Evolutionary conservation across 106 monocot species (phyloP), one percentile per base, ranked within the genome.

Genomic region (Dendrobium catenatum): DNA sequence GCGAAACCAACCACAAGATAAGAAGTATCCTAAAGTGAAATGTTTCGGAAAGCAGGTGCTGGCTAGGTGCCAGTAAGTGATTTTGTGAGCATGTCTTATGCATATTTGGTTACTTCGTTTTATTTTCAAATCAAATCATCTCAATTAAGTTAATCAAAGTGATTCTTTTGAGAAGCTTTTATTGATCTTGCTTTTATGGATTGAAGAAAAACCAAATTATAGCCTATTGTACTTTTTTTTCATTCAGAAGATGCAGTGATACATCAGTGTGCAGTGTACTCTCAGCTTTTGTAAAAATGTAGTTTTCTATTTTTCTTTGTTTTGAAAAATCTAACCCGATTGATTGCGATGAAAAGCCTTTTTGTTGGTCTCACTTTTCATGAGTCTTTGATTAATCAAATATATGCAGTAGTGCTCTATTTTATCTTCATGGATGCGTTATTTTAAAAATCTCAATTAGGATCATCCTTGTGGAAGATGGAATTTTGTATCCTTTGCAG

Each of bases 291-390:
- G 24, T 7, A 66, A 27, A 66, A 66, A 51, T 11, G 15, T 51
- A 13, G 16, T 16, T 3, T 70, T 33, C 4, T 70, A 15, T 70
- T 29, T 33, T 33, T 9, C 6, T 27, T 68, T 68, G 26, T 68
- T 68, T 70, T 70, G 70, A 70, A 37, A 70, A 70, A 37, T 24
- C 15, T 70, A 70, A 70, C 70, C 70, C 16, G 37, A 70, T 29
- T 70, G 70, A 70, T 70, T 70, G 15, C 70, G 33, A 33, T 31
- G 15, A 33, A 37, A 33, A 15, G 37, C 33, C 70, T 26, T 70
- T 37, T 37, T 33, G 33, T 70, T 70, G 27, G 11, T 33, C 16
- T 70, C 13, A 37, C 70, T 70, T 0, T 70, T 70, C 37, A 70
- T 70, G 13, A 2, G 13, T 37, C 4, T 70, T 33, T 66, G 64